Evolutionary conservation across 2,329 filamentous ascomycete species (phyloP).

Genomic region (Talaromyces rugulosus): DNA sequence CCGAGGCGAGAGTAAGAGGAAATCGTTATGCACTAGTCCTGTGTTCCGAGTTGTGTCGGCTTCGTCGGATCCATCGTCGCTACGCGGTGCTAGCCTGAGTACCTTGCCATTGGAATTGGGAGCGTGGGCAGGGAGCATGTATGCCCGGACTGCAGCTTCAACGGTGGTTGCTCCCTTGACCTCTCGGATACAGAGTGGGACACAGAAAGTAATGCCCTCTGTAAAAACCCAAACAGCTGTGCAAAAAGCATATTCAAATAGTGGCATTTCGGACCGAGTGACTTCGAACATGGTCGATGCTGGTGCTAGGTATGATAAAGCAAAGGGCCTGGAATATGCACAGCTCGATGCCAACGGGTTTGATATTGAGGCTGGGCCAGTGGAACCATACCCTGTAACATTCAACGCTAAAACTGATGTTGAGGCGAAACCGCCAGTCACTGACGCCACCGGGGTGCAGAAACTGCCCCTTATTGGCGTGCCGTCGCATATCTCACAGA

Average conservation of each 20-base stretch:
- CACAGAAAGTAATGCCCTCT: constrained; percentile 26
- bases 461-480: constrained; percentile 54
- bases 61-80: constrained; percentile 55
- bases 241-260: constrained; percentile 28
- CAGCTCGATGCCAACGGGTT: constrained; percentile 26
- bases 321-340: constrained; percentile 30
- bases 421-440: not conserved
- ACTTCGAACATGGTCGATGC: constrained; percentile 26
- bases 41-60: constrained; percentile 67
- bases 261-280: constrained; percentile 24
- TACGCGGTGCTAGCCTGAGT: constrained; percentile 61
- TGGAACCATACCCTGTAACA: constrained; percentile 27
- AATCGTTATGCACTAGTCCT: constrained; percentile 61
- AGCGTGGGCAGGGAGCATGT: constrained; percentile 39
- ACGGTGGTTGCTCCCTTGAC: constrained; percentile 22
- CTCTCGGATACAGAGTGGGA: constrained; percentile 21
- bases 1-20: constrained; percentile 47
- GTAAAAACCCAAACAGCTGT: constrained; percentile 28
- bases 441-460: constrained; percentile 44
- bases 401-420: constrained; percentile 27
- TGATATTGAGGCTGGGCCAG: constrained; percentile 26
- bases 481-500: constrained; percentile 49
- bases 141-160: constrained; percentile 33
- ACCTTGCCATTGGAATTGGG: constrained; percentile 65
- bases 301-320: constrained; percentile 35